phyloP scores from a whole-genome alignment of 1,284 basidiomycete species.

The Lentinus polychrous region DNA sequence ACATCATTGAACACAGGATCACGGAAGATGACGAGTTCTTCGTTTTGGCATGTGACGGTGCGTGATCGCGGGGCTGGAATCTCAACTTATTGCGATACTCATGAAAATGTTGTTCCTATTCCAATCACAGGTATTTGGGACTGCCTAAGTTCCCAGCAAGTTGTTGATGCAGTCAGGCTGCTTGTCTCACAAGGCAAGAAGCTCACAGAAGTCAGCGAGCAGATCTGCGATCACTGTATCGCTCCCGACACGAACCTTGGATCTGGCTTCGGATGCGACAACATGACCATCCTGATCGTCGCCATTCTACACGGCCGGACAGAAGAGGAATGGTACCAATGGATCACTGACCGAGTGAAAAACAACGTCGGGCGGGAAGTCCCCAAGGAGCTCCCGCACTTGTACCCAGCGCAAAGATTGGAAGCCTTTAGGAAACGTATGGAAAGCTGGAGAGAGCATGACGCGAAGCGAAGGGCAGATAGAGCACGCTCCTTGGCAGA shows the following conservation, averaged over 20 bases:
- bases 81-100: no score
- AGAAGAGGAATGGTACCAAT: constrained; percentile 88
- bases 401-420: constrained; percentile 44
- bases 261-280: constrained; percentile 94
- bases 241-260: constrained; percentile 92
- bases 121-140: constrained; percentile 88
- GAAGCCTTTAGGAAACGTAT: not conserved
- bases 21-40: constrained; percentile 94
- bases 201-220: constrained; percentile 80
- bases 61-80: constrained; percentile 17
- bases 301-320: constrained; percentile 85
- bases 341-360: constrained; percentile 85
- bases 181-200: constrained; percentile 79
- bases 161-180: constrained; percentile 84
- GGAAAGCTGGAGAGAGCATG: not conserved
- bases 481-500: not conserved
- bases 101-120: no score
- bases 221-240: constrained; percentile 89
- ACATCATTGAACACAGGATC: constrained; percentile 77
- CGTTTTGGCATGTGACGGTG: constrained; percentile 94
- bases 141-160: constrained; percentile 90
- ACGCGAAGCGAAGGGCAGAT: not conserved
- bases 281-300: constrained; percentile 96
- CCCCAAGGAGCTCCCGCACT: constrained; percentile 57
- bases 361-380: constrained; percentile 68